Percentiles rank a stretch among this genome's conserved stretches.
Evolutionary conservation across 257 asterid species (phyloP).

Genomic region (Salvia hispanica): DNA sequence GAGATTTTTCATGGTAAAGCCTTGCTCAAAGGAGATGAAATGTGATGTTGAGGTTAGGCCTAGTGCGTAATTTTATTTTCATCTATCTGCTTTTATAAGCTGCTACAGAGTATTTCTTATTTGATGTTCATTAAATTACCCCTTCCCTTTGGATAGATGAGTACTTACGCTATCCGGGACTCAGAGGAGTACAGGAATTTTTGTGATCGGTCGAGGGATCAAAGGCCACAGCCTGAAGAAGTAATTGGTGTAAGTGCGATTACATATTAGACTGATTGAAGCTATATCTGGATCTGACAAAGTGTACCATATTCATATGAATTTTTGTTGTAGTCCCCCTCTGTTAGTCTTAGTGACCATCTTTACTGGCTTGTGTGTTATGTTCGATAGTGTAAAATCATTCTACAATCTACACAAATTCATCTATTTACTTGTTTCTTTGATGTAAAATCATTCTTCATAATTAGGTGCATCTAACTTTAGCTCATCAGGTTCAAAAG

Average conservation of each 20-base stretch:
- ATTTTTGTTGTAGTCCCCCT: neutral
- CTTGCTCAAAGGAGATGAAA: slow-evolving; percentile 96
- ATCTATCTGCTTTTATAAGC: slow-evolving; percentile 5
- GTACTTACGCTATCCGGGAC: slow-evolving; percentile 88
- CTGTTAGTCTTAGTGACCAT: slow-evolving; percentile 8
- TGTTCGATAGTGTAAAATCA: slow-evolving; percentile 17
- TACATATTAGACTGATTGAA: slow-evolving; percentile 16
- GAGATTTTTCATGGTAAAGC: slow-evolving; percentile 95
- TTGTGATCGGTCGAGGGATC: slow-evolving; percentile 91
- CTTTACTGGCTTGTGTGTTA: slow-evolving; percentile 7
- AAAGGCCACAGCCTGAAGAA: slow-evolving; percentile 95
- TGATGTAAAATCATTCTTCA: neutral
- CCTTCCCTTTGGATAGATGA: slow-evolving; percentile 52
- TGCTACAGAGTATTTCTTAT: slow-evolving; percentile 4
- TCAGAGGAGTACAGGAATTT: slow-evolving; percentile 97
- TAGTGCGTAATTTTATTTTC: neutral
- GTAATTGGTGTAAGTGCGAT: slow-evolving; percentile 73
- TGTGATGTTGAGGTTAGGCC: slow-evolving; percentile 94
- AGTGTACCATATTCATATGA: slow-evolving; percentile 12
- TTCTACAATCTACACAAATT: slow-evolving; percentile 3
- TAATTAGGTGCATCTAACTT: neutral
- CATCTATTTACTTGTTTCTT: neutral
- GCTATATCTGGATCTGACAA: slow-evolving; percentile 7
- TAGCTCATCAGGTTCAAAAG: slow-evolving; percentile 2
- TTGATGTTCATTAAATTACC: neutral